Evolutionary conservation across 306 rosid genomes (phyloP), one percentile per base, ranked within the genome.

Genomic region (peach (Prunus persica)): DNA sequence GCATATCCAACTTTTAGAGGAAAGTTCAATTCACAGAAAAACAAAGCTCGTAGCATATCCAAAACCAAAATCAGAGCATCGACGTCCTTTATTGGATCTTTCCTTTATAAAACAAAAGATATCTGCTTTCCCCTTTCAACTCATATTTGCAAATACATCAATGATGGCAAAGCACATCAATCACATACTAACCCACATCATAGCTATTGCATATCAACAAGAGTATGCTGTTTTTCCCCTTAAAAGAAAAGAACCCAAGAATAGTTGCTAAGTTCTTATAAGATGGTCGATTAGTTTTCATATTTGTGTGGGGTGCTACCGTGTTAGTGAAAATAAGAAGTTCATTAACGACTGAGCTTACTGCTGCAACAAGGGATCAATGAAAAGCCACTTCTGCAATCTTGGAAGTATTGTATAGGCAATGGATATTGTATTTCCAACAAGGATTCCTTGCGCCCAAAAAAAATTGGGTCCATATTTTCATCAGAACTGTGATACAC

Each of bases 1-100:
- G 67, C 38, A 38, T 66, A 57, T 43, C 75, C 41, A 72, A 66
- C 47, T 65, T 61, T 70, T 71, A 34, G 55, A 46, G 63, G 20
- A 73, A 68, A 80, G 47, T 34, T 22, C 20, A 45, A 57, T 38
- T 72, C 41, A 56, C 20, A 55, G 16, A 22, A 14, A 0, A 22
- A 56, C 34, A 41, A 20, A 72, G 14, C 20, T 12, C 28, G 47
- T 16, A 70, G 28, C 22, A 34, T 6, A 30, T 30, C 63, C n/a
- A 16, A 52, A 52, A 52, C 19, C 43, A 34, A 68, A 47, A 49
- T 15, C 20, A 15, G 73, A 15, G 20, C 18, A 13, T 25, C n/a
- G 9, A 69, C 45, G 20, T 15, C 58, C 73, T 16, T 47, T 69
- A 11, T 1, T 22, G 13, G 58, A 69, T 69, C 8, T 34, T 16